A percentile compares a stretch with the other conserved stretches of the same genome.
Conservation (phyloP, 2,329 filamentous ascomycete genomes). For the Hypoxylon sp. region DNA sequence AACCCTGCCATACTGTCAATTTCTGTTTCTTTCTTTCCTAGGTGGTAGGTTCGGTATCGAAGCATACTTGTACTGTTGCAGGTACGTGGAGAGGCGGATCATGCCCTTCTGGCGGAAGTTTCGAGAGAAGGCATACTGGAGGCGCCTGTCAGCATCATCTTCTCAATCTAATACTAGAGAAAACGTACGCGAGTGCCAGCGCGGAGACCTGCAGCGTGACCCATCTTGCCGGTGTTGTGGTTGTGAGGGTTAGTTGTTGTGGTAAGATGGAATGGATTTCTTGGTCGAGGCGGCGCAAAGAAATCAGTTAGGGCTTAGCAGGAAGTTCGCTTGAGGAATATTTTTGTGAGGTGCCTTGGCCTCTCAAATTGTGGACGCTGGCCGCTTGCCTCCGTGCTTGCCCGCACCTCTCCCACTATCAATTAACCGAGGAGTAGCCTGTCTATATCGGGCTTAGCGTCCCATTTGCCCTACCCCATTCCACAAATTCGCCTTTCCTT, state of each 20-base stretch:
- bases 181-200: slow-evolving; percentile 81
- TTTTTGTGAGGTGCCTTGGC: slow-evolving; percentile 35
- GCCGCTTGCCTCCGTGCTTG: no score
- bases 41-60: slow-evolving; percentile 27
- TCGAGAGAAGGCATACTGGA: slow-evolving; percentile 88
- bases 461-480: slow-evolving; percentile 43
- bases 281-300: slow-evolving; percentile 19
- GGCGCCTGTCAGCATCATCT: slow-evolving; percentile 10
- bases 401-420: slow-evolving; percentile 1
- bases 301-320: slow-evolving; percentile 12
- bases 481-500: slow-evolving; percentile 39
- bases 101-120: slow-evolving; percentile 94
- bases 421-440: slow-evolving; percentile 40
- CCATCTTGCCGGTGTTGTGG: slow-evolving; percentile 72
- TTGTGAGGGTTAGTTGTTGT: slow-evolving; percentile 35
- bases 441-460: slow-evolving; percentile 27
- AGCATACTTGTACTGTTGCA: slow-evolving; percentile 86
- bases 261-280: slow-evolving; percentile 32
- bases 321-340: slow-evolving; percentile 40
- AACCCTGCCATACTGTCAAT: slow-evolving; percentile 70
- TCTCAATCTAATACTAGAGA: neutral
- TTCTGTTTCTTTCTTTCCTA: slow-evolving; percentile 7
- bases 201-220: slow-evolving; percentile 87
- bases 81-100: slow-evolving; percentile 93
- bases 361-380: slow-evolving; percentile 29